Evolutionary conservation across 352 stramenopile species (phyloP).

Genomic region (Phytophthora sojae): DNA sequence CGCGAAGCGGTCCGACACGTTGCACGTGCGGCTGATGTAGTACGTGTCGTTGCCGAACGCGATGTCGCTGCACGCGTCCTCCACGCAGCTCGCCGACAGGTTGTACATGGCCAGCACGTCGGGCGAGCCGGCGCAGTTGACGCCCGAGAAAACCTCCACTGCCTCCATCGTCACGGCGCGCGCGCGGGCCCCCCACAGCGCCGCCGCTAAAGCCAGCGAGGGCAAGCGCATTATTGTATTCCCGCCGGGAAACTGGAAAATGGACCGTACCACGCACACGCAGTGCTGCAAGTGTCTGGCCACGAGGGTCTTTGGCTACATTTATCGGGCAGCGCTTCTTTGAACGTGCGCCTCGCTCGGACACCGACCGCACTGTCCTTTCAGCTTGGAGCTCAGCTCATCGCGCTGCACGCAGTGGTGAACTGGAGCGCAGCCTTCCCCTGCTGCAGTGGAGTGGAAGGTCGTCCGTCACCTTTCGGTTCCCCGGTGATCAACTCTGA

Average conservation of each 20-base stretch:
- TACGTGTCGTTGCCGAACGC: conserved; percentile 25
- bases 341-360: neutral
- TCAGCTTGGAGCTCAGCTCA: neutral
- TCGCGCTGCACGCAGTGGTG: neutral
- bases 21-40: conserved; percentile 17
- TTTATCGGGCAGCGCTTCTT: neutral
- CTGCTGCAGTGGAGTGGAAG: neutral
- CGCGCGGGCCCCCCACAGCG: neutral
- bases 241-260: neutral
- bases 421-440: too few relatives aligned
- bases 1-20: conserved; percentile 21
- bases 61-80: conserved; percentile 11
- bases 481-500: too few relatives aligned
- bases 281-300: too few relatives aligned
- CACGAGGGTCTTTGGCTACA: neutral
- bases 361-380: neutral
- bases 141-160: conserved; percentile 23
- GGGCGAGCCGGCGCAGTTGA: conserved; percentile 26
- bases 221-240: neutral
- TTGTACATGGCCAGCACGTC: conserved; percentile 26
- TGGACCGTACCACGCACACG: neutral
- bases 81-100: conserved; percentile 7
- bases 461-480: neutral
- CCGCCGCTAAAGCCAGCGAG: neutral
- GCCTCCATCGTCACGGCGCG: conserved; percentile 13